Percentiles rank a stretch among this genome's conserved stretches.
phyloP scores from a whole-genome alignment of 2,329 filamentous ascomycete species.

The Fusarium secorum region DNA sequence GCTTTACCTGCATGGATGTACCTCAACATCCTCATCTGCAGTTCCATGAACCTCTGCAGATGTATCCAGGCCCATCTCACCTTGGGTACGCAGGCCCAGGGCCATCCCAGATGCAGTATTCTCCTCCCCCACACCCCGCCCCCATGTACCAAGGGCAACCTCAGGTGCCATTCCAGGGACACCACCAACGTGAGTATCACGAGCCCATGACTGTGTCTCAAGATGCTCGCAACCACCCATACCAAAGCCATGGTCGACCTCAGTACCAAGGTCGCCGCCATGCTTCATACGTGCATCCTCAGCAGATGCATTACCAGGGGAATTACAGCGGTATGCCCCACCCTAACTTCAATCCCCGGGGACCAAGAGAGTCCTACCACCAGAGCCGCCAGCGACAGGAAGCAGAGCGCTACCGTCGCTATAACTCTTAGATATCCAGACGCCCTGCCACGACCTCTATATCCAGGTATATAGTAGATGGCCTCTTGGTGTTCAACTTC shows the following conservation, averaged over 20 bases:
- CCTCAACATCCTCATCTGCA: not conserved
- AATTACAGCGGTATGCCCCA: not conserved
- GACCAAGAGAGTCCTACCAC: not conserved
- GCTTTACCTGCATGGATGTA: conserved; percentile 1
- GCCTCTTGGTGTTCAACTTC: not conserved
- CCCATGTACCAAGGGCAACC: not conserved
- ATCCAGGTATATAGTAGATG: not conserved
- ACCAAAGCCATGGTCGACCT: not conserved
- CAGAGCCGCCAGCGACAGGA: conserved; percentile 4
- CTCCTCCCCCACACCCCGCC: not conserved
- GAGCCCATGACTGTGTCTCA: not conserved
- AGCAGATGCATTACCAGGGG: not conserved
- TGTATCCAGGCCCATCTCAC: not conserved
- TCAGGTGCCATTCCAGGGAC: not conserved
- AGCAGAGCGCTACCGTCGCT: conserved; percentile 5
- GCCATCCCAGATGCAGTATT: not conserved
- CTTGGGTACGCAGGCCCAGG: not conserved
- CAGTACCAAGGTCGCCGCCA: not conserved
- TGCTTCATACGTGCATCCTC: conserved; percentile 4
- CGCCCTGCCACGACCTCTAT: not conserved
- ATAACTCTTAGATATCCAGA: not conserved
- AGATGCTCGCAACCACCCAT: not conserved
- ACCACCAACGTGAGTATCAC: not conserved
- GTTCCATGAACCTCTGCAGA: not conserved
- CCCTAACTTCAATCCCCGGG: not conserved